Conservation (phyloP, 2,329 filamentous ascomycete species). For the Dactylellina drechsleri region DNA sequence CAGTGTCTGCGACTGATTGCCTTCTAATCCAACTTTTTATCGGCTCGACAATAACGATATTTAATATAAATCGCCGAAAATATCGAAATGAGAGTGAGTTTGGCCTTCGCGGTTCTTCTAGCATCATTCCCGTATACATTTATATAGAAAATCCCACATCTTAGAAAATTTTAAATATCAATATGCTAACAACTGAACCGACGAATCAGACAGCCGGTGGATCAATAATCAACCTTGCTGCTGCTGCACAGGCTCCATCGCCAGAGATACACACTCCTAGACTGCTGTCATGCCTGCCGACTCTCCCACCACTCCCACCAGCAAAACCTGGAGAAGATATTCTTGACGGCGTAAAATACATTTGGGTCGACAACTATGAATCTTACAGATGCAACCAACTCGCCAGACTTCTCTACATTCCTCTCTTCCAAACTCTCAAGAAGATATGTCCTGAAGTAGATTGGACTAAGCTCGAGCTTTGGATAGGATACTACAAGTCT, state of each 20-base stretch:
- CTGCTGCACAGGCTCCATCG: slow-evolving; percentile 5
- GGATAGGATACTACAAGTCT: slow-evolving; percentile 33
- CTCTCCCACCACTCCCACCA: slow-evolving; percentile 22
- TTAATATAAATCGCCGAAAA: too few relatives aligned
- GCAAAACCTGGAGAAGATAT: slow-evolving; percentile 28
- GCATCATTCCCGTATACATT: too few relatives aligned
- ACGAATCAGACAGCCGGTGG: not conserved
- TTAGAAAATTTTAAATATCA: too few relatives aligned
- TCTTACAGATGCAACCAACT: slow-evolving; percentile 17
- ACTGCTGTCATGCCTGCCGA: slow-evolving; percentile 3
- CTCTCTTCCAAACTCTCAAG: slow-evolving; percentile 28
- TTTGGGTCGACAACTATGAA: slow-evolving; percentile 24
- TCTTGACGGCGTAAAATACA: slow-evolving; percentile 6
- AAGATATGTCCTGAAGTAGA: slow-evolving; percentile 42
- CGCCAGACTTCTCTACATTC: slow-evolving; percentile 33
- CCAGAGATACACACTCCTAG: slow-evolving; percentile 14
- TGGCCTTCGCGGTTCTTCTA: too few relatives aligned
- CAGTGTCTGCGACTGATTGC: too few relatives aligned
- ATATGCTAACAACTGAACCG: too few relatives aligned
- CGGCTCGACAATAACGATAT: too few relatives aligned
- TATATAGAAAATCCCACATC: too few relatives aligned
- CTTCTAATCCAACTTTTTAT: too few relatives aligned
- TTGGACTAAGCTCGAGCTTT: slow-evolving; percentile 43
- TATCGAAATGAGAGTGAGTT: too few relatives aligned
- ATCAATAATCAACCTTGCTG: slow-evolving; percentile 15